These are phyloP conservation scores for Neoboletus brunneissimus DNA, from an alignment of 768 basidiomycete genomes.

Conservation along the genomic window DNA sequence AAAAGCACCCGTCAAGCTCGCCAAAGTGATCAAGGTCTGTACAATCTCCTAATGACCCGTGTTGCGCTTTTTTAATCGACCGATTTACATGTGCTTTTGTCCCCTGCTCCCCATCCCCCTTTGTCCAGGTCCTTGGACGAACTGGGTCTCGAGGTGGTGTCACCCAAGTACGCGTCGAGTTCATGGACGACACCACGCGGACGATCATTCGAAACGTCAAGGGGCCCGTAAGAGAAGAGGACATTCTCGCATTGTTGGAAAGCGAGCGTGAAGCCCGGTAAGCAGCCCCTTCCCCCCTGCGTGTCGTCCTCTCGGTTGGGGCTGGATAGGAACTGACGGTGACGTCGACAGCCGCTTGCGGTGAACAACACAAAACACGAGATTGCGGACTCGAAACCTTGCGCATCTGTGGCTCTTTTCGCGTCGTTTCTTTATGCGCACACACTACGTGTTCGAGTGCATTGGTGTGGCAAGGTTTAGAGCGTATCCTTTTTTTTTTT, in stretches of 20 bases:
- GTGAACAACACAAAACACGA: not conserved
- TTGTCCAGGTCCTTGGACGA: slow-evolving; percentile 94
- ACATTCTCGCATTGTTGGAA: slow-evolving; percentile 95
- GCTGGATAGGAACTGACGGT: not conserved
- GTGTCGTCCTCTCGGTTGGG: too few species aligned
- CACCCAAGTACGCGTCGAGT: slow-evolving; percentile 98
- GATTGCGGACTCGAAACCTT: not conserved
- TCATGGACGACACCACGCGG: slow-evolving; percentile 95
- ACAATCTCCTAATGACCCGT: not conserved
- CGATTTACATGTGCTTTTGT: too few species aligned
- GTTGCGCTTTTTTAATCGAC: too few species aligned
- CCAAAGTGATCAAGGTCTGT: slow-evolving; percentile 90
- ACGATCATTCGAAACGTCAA: slow-evolving; percentile 99
- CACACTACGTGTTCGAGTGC: not conserved
- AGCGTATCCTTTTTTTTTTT: not conserved
- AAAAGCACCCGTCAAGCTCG: slow-evolving; percentile 94
- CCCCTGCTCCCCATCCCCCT: too few species aligned
- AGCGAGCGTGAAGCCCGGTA: slow-evolving; percentile 89
- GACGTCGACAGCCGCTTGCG: slow-evolving; percentile 22
- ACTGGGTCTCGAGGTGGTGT: slow-evolving; percentile 99
- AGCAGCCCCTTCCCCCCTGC: not conserved
- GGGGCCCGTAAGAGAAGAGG: slow-evolving; percentile 93
- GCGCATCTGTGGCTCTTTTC: not conserved
- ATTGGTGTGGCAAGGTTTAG: not conserved
- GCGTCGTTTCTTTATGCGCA: not conserved